Conservation (phyloP, 2,329 filamentous ascomycete genomes). For the Coniochaeta ligniaria region DNA sequence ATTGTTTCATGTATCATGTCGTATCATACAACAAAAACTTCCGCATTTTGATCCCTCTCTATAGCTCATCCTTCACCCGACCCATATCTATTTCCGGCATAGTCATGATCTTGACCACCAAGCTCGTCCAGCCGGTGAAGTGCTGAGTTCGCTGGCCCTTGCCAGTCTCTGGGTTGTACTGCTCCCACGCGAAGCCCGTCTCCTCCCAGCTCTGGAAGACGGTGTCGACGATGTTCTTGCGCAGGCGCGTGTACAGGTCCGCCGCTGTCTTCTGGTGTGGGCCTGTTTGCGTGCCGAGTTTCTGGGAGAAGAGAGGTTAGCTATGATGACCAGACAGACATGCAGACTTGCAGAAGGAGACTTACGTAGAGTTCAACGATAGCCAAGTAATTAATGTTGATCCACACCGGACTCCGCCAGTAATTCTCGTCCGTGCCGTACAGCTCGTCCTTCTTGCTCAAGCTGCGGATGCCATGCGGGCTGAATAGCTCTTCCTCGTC, state of each 20-base stretch:
- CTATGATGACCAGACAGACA: neutral
- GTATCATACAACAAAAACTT: neutral
- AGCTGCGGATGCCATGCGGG: conserved; percentile 76
- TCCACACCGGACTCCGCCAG: conserved; percentile 92
- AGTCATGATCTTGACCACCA: conserved; percentile 95
- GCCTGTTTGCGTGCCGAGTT: conserved; percentile 57
- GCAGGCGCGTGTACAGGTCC: conserved; percentile 68
- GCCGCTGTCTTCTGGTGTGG: conserved; percentile 62
- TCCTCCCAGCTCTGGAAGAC: conserved; percentile 82
- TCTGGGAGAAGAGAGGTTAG: conserved; percentile 31
- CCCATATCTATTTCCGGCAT: conserved; percentile 63
- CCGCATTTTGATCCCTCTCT: neutral
- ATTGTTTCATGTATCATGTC: neutral
- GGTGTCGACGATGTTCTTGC: conserved; percentile 80
- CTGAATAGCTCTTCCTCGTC: conserved; percentile 88
- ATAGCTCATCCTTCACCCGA: conserved; percentile 41
- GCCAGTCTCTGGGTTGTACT: conserved; percentile 92
- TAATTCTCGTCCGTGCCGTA: conserved; percentile 95
- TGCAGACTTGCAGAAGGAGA: conserved; percentile 13
- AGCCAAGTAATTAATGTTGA: conserved; percentile 91
- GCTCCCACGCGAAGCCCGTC: conserved; percentile 97
- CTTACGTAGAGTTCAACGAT: conserved; percentile 71
- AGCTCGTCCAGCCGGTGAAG: conserved; percentile 98
- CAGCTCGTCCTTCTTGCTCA: conserved; percentile 75
- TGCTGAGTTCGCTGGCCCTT: conserved; percentile 93